Base-by-base conservation (phyloP, 768 basidiomycete species). In the Cystobasidium tubakii region DNA sequence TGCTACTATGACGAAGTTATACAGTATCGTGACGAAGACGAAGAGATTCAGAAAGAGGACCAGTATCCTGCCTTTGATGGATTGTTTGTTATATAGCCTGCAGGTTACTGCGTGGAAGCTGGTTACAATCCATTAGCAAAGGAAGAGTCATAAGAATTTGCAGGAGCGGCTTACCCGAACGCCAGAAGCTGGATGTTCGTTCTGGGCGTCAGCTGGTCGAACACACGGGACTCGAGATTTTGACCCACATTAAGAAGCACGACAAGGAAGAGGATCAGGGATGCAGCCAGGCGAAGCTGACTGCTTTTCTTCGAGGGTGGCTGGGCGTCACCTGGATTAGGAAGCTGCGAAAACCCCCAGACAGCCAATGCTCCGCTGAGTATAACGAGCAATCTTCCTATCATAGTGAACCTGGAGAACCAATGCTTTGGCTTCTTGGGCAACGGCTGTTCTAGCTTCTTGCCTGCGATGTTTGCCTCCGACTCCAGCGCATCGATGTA, bases 1-100 rank as follows among this genome's bases (percentile, higher is more conserved):
- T 21, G 74, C 74, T 39, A 74, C 73, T 27, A 74, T 74, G 13
- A 74, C 23, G 36, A 70, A 71, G 25, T 71, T 71, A 44, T 71
- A 71, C 27, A 71, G 69, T 10, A 46, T 7, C 6, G 69, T 53
- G 33, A 71, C 55, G 36, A 62, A 57, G 15, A 62, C 55, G 69
- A 36, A 71, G 69, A 71, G 69, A 36, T 42, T 71, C 10, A 71
- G 12, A 19, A 36, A 29, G 33, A 71, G 55, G 25, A 71, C 69
- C 33, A 71, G 29, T 31, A 60, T 15, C 3, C 69, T 2, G 4
- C 57, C 57, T 60, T 60, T 60, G 4, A 60, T 31, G 6, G 57
- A 27, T 21, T 25, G 15, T 21, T 29, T 60, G 27, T 60, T 60
- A 29, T 29, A 34, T 13, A 60, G 21, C 2, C 57, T 9, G 27